Base-by-base conservation (phyloP, 164 flowering plant species). In the Vitis riparia region DNA sequence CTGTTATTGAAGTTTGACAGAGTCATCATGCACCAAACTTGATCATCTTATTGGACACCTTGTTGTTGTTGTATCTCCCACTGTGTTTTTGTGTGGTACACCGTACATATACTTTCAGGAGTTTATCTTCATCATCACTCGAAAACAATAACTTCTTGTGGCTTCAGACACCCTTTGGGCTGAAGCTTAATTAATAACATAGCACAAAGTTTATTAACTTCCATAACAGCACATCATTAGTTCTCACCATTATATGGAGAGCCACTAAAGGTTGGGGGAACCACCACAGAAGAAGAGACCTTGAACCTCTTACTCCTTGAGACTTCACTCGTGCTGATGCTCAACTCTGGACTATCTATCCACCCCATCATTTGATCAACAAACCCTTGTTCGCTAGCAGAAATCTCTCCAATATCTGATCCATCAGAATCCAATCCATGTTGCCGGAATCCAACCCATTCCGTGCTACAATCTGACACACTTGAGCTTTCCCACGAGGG, bases 271-370 rank as follows among this genome's bases (percentile, higher is more conserved):
- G 86, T 86, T 29, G 93, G 87, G 76, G 96, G 96, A 69, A 90
- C 88, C 23, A 90, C 23, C 37, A 88, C 83, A 0, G 96, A 90
- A 63, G 96, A 88, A 57, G 91, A 86, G 74, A 90, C 93, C 88
- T 85, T 90, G 17, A 82, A 84, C 81, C 91, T 86, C 70, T 87
- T 90, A 64, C 88, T 84, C 67, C 82, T 80, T 8, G 82, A 62
- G 19, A 60, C 72, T 57, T 75, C 71, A n/a, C 60, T 32, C 4
- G n/a, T 57, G 17, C 60, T 37, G 44, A 23, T 19, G 9, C 44
- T 30, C 66, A 53, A 52, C 56, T 82, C 85, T 1, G 83, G 78
- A 27, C 79, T 74, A 67, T 73, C 81, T 23, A 79, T 76, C 86
- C 85, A 77, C 49, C 84, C 81, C 75, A 81, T 79, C 64, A 75